phyloP scores from a whole-genome alignment of 2,329 filamentous ascomycete species.

The Epichloe brachyelytri region DNA sequence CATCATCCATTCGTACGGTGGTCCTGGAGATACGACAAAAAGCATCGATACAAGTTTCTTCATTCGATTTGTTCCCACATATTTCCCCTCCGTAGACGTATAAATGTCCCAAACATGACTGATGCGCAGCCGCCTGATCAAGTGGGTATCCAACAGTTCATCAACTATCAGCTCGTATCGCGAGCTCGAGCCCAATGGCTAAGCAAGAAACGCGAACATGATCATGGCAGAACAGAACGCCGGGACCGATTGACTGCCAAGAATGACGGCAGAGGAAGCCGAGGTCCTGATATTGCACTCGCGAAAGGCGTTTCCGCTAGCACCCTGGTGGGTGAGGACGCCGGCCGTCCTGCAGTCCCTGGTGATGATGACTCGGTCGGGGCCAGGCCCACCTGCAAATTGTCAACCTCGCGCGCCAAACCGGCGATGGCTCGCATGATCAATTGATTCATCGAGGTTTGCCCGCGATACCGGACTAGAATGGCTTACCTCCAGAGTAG shows the following conservation, averaged over 20 bases:
- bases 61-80: too few species aligned
- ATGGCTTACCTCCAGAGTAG: conserved; percentile 39
- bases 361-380: conserved; percentile 52
- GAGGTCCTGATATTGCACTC: conserved; percentile 2
- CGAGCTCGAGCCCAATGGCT: background rate
- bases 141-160: conserved; percentile 14
- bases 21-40: too few species aligned
- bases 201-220: background rate
- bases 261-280: background rate
- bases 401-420: background rate
- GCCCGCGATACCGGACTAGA: too few species aligned
- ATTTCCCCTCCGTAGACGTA: too few species aligned
- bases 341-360: conserved; percentile 39
- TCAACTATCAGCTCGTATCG: background rate
- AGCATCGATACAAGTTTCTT: too few species aligned
- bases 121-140: background rate
- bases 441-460: background rate
- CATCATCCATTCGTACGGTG: too few species aligned
- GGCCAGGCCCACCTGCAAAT: conserved; percentile 40
- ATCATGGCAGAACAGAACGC: background rate
- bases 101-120: too few species aligned
- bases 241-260: background rate
- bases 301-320: conserved; percentile 4
- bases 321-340: conserved; percentile 41
- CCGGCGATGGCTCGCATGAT: background rate